Percentiles rank a stretch among this genome's conserved stretches.
Evolutionary conservation across 768 basidiomycete genomes (phyloP).

Genomic region (Lactarius sp.): DNA sequence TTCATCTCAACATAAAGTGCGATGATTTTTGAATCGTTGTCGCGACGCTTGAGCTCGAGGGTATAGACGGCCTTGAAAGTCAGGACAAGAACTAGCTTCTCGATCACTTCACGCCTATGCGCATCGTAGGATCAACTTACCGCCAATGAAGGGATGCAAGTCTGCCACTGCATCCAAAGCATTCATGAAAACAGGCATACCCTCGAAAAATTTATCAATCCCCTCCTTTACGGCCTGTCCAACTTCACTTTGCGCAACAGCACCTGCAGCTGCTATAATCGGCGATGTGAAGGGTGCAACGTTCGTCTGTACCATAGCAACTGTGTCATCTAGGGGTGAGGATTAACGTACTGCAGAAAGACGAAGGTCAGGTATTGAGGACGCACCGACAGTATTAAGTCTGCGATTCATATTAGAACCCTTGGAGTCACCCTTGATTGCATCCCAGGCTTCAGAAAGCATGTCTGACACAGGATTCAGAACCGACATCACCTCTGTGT

Average conservation of each 20-base stretch:
- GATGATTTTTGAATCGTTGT: slow-evolving; percentile 47
- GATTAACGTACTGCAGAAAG: neutral
- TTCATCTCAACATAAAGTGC: slow-evolving; percentile 47
- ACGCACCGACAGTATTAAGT: neutral
- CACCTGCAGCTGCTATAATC: neutral
- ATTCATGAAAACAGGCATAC: slow-evolving; percentile 29
- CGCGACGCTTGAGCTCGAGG: slow-evolving; percentile 44
- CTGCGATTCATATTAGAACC: neutral
- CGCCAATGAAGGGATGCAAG: slow-evolving; percentile 31
- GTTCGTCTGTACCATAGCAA: neutral
- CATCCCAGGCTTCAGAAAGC: neutral
- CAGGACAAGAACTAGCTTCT: slow-evolving; percentile 38
- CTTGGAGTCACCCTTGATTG: neutral
- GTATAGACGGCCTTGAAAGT: slow-evolving; percentile 47
- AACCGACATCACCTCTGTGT: neutral
- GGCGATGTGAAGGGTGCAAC: neutral
- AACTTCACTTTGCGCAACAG: slow-evolving; percentile 3
- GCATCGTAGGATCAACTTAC: slow-evolving; percentile 11
- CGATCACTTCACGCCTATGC: neutral
- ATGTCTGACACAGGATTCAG: neutral
- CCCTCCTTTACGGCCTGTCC: slow-evolving; percentile 18
- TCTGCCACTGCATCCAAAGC: slow-evolving; percentile 31
- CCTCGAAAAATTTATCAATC: slow-evolving; percentile 29
- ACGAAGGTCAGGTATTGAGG: neutral
- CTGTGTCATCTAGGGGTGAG: neutral